phyloP scores from a whole-genome alignment of 768 basidiomycete genomes.

The Tricholoma hemisulphureum region DNA sequence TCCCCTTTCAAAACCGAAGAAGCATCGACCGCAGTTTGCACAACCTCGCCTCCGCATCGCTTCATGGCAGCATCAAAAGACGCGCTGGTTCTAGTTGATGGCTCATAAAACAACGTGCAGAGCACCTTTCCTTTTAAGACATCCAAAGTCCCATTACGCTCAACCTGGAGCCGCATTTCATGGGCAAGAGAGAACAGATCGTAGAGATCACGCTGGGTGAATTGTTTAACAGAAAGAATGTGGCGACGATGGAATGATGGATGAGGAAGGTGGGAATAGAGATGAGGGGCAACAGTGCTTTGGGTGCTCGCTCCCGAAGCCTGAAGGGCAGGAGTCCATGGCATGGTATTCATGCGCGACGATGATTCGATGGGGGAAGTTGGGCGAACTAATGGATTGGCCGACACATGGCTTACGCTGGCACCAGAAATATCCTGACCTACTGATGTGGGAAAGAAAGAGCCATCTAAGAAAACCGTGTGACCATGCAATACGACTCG shows the following conservation, averaged over 20 bases:
- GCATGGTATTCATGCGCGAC: slow-evolving; percentile 23
- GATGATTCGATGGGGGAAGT: slow-evolving; percentile 25
- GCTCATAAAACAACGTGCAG: slow-evolving; percentile 93
- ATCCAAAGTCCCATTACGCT: slow-evolving; percentile 84
- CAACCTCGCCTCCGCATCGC: slow-evolving; percentile 92
- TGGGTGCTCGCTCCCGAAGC: slow-evolving; percentile 22
- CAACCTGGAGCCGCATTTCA: slow-evolving; percentile 96
- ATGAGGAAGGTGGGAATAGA: slow-evolving; percentile 58
- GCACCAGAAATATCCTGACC: slow-evolving; percentile 76
- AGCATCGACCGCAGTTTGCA: slow-evolving; percentile 74
- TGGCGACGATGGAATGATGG: slow-evolving; percentile 92
- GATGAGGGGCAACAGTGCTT: slow-evolving; percentile 34
- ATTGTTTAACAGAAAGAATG: slow-evolving; percentile 93
- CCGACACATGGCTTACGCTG: slow-evolving; percentile 42
- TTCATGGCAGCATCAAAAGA: slow-evolving; percentile 99
- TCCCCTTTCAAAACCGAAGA: slow-evolving; percentile 96
- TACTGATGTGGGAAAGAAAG: slow-evolving; percentile 52
- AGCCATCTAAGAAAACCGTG: slow-evolving; percentile 87
- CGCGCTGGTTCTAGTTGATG: slow-evolving; percentile 91
- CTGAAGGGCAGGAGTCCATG: slow-evolving; percentile 26
- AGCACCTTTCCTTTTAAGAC: slow-evolving; percentile 89
- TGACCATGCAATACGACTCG: slow-evolving; percentile 88
- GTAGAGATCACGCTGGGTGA: slow-evolving; percentile 84
- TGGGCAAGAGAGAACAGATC: slow-evolving; percentile 92
- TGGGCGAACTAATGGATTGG: slow-evolving; percentile 8